Conservation (phyloP, 2,329 filamentous ascomycete species). For the Colletotrichum euphorbiae region DNA sequence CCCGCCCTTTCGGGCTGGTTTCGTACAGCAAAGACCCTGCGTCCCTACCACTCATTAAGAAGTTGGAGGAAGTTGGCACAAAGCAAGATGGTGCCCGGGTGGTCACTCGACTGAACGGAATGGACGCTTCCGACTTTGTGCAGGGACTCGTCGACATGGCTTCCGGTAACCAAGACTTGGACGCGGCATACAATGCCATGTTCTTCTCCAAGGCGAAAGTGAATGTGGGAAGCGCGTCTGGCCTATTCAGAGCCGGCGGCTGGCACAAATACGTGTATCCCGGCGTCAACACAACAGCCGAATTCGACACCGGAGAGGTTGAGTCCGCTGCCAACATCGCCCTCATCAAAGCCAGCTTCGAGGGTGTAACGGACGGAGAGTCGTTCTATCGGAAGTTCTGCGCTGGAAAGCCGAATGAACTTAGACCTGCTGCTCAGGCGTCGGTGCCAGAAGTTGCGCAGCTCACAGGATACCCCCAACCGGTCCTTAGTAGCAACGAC, state of each 20-base stretch:
- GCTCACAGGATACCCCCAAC: constrained; percentile 44
- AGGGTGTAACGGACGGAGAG: constrained; percentile 47
- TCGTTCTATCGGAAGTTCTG: constrained; percentile 51
- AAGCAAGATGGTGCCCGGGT: constrained; percentile 41
- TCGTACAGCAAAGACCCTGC: constrained; percentile 50
- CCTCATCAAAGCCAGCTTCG: constrained; percentile 45
- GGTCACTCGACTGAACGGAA: constrained; percentile 44
- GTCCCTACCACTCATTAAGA: constrained; percentile 58
- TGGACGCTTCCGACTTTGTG: constrained; percentile 42
- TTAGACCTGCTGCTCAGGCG: neutral
- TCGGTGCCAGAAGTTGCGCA: constrained; percentile 5
- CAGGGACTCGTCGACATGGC: constrained; percentile 38
- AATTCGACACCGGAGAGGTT: constrained; percentile 51
- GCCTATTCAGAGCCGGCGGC: constrained; percentile 47
- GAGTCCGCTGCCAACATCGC: constrained; percentile 47
- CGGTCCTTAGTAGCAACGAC: constrained; percentile 44
- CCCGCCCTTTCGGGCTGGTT: constrained; percentile 53
- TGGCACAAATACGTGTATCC: constrained; percentile 44
- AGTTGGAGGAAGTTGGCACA: constrained; percentile 52
- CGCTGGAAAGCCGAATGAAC: constrained; percentile 7
- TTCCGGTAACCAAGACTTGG: constrained; percentile 42
- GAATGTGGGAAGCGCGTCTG: constrained; percentile 38
- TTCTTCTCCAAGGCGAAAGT: constrained; percentile 47
- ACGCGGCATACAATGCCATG: constrained; percentile 53
- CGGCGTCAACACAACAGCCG: constrained; percentile 49